phyloP scores from a whole-genome alignment of 2,329 filamentous ascomycete species.

The Paramyrothecium sp. region DNA sequence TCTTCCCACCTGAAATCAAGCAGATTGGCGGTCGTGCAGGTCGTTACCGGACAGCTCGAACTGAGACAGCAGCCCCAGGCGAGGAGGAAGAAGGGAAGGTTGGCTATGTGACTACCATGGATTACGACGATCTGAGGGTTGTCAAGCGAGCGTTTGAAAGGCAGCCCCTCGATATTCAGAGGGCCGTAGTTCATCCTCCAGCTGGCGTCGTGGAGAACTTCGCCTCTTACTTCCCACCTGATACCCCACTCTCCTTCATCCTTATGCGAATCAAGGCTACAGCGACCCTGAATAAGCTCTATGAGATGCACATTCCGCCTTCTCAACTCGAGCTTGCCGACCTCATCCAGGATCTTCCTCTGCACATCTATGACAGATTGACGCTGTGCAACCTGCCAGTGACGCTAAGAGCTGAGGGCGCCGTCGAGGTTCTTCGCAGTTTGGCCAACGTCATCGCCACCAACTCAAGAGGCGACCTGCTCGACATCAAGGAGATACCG shows the following conservation, averaged over 20 bases:
- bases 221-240: conserved; percentile 75
- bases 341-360: conserved; percentile 66
- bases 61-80: conserved; percentile 7
- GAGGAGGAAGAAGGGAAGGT: conserved; percentile 38
- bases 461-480: conserved; percentile 63
- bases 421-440: conserved; percentile 53
- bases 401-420: conserved; percentile 46
- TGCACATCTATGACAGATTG: conserved; percentile 73
- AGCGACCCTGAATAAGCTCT: conserved; percentile 60
- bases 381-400: conserved; percentile 73
- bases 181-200: conserved; percentile 75
- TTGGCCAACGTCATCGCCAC: conserved; percentile 70
- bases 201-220: conserved; percentile 71
- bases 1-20: conserved; percentile 79
- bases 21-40: conserved; percentile 94
- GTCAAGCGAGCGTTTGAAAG: conserved; percentile 62
- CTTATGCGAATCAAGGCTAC: conserved; percentile 73
- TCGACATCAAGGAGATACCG: conserved; percentile 69
- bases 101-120: conserved; percentile 78
- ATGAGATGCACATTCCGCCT: conserved; percentile 60
- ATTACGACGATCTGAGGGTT: conserved; percentile 62
- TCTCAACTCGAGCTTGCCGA: conserved; percentile 69
- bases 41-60: conserved; percentile 69
- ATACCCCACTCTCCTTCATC: conserved; percentile 81
- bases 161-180: conserved; percentile 64